Conservation (phyloP, 163 green algal species). For the Trebouxia gelatinosa region DNA sequence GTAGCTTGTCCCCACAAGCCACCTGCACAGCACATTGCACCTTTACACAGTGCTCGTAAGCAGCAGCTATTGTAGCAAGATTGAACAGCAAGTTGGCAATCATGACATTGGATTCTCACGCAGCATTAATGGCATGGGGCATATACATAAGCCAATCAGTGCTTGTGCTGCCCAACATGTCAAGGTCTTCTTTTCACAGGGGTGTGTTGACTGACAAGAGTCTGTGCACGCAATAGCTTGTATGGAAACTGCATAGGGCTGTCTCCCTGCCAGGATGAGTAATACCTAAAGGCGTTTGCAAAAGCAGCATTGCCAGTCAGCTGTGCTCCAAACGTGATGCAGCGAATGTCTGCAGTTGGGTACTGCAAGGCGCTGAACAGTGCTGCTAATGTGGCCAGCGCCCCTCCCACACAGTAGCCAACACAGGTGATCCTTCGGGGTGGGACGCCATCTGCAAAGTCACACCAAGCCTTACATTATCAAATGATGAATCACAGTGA, state of each 20-base stretch:
- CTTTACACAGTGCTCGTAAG: background rate
- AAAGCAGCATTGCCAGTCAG: slow-evolving; percentile 39
- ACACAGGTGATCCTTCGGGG: slow-evolving; percentile 35
- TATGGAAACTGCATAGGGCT: background rate
- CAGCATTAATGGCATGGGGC: background rate
- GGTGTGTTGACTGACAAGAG: too few relatives aligned
- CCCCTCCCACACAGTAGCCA: slow-evolving; percentile 41
- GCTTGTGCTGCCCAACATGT: background rate
- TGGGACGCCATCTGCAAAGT: slow-evolving; percentile 27
- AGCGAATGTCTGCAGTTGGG: slow-evolving; percentile 38
- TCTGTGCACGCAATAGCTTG: too few relatives aligned
- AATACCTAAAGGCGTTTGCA: slow-evolving; percentile 33
- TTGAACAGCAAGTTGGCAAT: background rate
- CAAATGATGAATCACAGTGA: background rate
- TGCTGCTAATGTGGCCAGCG: slow-evolving; percentile 31
- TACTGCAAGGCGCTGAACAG: slow-evolving; percentile 40
- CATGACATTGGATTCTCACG: background rate
- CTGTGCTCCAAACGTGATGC: slow-evolving; percentile 35
- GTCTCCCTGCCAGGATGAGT: background rate
- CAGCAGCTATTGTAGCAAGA: background rate
- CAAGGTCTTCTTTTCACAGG: too few relatives aligned
- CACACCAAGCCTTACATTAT: background rate
- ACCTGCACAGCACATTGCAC: slow-evolving; percentile 28
- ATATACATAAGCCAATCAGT: background rate
- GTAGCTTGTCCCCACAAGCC: slow-evolving; percentile 37